A percentile compares a stretch with the other conserved stretches of the same genome.
Conservation (phyloP, 345 rosid species). For the Salix caprea region DNA sequence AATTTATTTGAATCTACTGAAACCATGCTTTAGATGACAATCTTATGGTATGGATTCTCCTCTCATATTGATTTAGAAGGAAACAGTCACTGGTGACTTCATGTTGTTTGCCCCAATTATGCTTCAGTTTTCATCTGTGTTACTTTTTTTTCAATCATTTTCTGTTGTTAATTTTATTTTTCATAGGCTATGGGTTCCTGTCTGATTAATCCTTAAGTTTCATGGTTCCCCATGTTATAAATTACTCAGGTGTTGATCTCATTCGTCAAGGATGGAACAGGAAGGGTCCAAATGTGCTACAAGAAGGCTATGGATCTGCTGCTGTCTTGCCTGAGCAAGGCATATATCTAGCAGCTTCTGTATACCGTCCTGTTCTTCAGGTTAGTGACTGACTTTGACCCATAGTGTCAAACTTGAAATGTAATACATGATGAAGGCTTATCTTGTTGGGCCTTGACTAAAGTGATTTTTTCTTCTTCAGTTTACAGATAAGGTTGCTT, state of each 20-base stretch:
- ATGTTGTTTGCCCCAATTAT: neutral
- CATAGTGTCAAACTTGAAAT: conserved; percentile 1
- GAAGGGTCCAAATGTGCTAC: conserved; percentile 68
- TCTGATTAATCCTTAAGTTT: conserved; percentile 1
- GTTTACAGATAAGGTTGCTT: conserved; percentile 89
- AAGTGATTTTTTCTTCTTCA: conserved; percentile 41
- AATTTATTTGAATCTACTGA: neutral
- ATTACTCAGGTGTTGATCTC: conserved; percentile 57
- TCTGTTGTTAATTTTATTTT: neutral
- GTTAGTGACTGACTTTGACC: conserved; percentile 36
- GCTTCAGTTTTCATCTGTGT: neutral
- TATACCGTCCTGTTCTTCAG: conserved; percentile 94
- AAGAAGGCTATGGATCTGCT: conserved; percentile 98
- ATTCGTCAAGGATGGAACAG: conserved; percentile 90
- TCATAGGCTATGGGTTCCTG: neutral
- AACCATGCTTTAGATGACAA: neutral
- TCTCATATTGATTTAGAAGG: neutral
- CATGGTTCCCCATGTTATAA: conserved; percentile 1
- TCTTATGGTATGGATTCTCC: neutral
- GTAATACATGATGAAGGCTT: conserved; percentile 3
- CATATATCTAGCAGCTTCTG: conserved; percentile 89
- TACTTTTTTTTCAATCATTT: neutral
- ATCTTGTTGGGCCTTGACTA: conserved; percentile 8
- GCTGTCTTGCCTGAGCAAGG: conserved; percentile 98
- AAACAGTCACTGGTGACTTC: neutral